A percentile compares a stretch with the other conserved stretches of the same genome.
Conservation (phyloP, 805 yeast species). For the Candida piceae region DNA sequence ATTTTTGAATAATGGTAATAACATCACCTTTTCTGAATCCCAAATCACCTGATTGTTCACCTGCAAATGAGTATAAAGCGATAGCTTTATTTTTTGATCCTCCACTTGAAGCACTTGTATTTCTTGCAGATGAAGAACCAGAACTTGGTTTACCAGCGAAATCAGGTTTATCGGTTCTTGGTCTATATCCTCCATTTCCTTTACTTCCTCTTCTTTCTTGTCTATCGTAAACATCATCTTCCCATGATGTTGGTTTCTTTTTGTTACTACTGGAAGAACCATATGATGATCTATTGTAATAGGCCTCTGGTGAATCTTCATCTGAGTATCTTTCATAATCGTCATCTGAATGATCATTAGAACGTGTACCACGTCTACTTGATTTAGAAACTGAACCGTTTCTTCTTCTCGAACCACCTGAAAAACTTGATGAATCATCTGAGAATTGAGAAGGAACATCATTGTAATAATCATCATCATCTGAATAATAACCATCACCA, state of each 20-base stretch:
- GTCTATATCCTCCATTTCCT: conserved; percentile 28
- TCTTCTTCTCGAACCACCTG: conserved; percentile 20
- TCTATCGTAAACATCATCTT: conserved; percentile 78
- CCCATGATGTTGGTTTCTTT: conserved; percentile 54
- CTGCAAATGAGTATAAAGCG: conserved; percentile 83
- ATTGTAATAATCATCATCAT: conserved; percentile 63
- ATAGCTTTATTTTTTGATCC: conserved; percentile 67
- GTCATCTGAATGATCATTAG: conserved; percentile 25
- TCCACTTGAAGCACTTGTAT: conserved; percentile 17
- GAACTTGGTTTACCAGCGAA: conserved; percentile 22
- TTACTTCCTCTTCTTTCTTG: conserved; percentile 19
- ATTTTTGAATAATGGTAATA: conserved; percentile 77
- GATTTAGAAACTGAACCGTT: no score
- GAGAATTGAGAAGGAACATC: conserved; percentile 71
- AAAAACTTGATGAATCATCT: conserved; percentile 40
- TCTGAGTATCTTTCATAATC: conserved; percentile 30
- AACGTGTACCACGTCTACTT: no score
- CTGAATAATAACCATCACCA: conserved; percentile 43
- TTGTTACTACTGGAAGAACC: not conserved
- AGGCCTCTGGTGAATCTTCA: conserved; percentile 33
- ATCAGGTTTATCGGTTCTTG: conserved; percentile 29
- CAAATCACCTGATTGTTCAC: conserved; percentile 91
- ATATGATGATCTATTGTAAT: conserved; percentile 18
- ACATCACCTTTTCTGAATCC: conserved; percentile 93
- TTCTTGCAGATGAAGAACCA: conserved; percentile 28